Evolutionary conservation across 331 rosid genomes (phyloP), one percentile per base, ranked within the genome.

Genomic region (Rhamnella rubrinervis): DNA sequence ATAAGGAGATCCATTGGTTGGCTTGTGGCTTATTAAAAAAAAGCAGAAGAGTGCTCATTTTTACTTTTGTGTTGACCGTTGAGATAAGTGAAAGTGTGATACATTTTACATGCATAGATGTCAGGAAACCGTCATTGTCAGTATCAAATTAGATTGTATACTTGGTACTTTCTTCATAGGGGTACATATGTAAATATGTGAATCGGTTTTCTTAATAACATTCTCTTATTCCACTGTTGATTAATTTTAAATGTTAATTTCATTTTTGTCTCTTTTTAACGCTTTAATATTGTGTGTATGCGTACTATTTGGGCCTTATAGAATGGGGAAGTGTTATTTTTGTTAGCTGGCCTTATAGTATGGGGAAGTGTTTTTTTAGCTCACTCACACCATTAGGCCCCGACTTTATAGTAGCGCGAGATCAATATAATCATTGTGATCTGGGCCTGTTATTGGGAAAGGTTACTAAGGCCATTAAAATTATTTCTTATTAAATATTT

Each of bases 141-240:
- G 53, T 71, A 73, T 63, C 78, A 18, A 55, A 73, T 63, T 84
- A 71, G 61, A 70, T 61, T 80, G 76, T 73, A 69, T 68, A 70
- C 78, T 56, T 57, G 68, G 68, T 67, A 25, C 75, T 65, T 77
- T 72, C 57, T 58, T 67, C 73, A 74, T 7, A 63, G 73, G 75
- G 65, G 71, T 70, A 60, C 64, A 61, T 70, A 56, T 76, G 79
- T 81, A 81, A 67, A 72, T 76, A 68, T 57, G 64, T 56, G 72
- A 55, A 64, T 51, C 20, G 66, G 63, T 68, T 40, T 23, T 60
- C 31, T 35, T 31, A 19, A 16, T 40, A 1, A 62, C 5, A 23
- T n/a, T 57, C 59, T 7, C 26, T 56, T 15, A 66, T 70, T 67
- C 49, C 40, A 53, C 62, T 9, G 72, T 18, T 50, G 15, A 44